These are phyloP conservation scores for Lineolata rhizophorae DNA, from an alignment of 495 filamentous ascomycete species.

Conservation along the genomic window DNA sequence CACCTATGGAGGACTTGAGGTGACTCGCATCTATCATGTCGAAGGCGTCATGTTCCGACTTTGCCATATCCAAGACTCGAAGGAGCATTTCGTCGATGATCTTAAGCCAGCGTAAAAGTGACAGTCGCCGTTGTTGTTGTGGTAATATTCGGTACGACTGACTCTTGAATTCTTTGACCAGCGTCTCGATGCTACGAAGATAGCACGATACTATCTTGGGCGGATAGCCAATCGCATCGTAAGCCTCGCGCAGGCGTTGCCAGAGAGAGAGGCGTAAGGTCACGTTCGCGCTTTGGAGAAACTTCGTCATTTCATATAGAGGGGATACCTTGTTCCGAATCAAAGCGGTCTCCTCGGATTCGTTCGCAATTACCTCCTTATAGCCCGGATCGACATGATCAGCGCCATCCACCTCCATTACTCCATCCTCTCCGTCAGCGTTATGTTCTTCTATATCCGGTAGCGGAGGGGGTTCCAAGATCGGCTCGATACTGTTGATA, in stretches of 20 bases:
- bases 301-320: slow-evolving; percentile 49
- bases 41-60: slow-evolving; percentile 42
- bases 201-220: slow-evolving; percentile 76
- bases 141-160: slow-evolving; percentile 36
- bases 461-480: slow-evolving; percentile 34
- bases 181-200: slow-evolving; percentile 60
- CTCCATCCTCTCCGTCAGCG: neutral
- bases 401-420: slow-evolving; percentile 2
- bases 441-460: slow-evolving; percentile 23
- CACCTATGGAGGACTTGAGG: slow-evolving; percentile 42
- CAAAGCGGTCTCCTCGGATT: slow-evolving; percentile 2
- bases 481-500: slow-evolving; percentile 81
- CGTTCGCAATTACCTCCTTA: slow-evolving; percentile 5
- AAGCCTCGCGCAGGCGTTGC: slow-evolving; percentile 70
- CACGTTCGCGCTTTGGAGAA: slow-evolving; percentile 57
- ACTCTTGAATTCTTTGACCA: slow-evolving; percentile 49
- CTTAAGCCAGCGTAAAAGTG: slow-evolving; percentile 53
- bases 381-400: slow-evolving; percentile 23
- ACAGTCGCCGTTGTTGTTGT: slow-evolving; percentile 36
- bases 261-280: slow-evolving; percentile 70
- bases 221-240: slow-evolving; percentile 56
- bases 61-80: slow-evolving; percentile 27
- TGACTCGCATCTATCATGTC: slow-evolving; percentile 69
- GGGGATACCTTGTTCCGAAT: slow-evolving; percentile 1
- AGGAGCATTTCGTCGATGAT: slow-evolving; percentile 53